These are phyloP conservation scores for Penicillium fuscoglaucum DNA, from an alignment of 2,329 filamentous ascomycete genomes.

Conservation along the genomic window DNA sequence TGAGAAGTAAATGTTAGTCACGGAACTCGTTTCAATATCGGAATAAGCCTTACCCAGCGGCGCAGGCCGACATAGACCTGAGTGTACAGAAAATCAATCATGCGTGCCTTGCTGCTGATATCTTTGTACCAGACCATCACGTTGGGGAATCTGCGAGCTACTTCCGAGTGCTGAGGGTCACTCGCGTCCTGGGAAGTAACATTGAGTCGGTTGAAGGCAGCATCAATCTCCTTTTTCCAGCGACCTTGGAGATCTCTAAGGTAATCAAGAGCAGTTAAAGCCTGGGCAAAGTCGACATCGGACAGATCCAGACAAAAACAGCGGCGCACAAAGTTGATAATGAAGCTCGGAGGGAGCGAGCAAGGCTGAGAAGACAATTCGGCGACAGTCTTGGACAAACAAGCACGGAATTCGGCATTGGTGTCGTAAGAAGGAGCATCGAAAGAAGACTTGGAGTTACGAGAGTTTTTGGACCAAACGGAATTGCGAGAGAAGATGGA, in stretches of 20 bases:
- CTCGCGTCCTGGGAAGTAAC: constrained; percentile 52
- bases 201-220: constrained; percentile 55
- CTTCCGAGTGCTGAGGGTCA: constrained; percentile 45
- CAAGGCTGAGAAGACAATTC: constrained; percentile 60
- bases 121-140: constrained; percentile 57
- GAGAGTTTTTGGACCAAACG: constrained; percentile 27
- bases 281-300: constrained; percentile 65
- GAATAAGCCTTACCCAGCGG: constrained; percentile 56
- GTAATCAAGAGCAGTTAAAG: constrained; percentile 66
- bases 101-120: constrained; percentile 53
- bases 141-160: constrained; percentile 54
- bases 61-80: constrained; percentile 62
- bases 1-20: constrained; percentile 26
- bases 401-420: constrained; percentile 45
- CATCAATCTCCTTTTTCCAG: constrained; percentile 58
- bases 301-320: constrained; percentile 59
- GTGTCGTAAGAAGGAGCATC: constrained; percentile 29
- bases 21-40: background rate
- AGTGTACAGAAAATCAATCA: constrained; percentile 58
- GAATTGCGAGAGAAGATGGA: constrained; percentile 38
- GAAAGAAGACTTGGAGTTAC: constrained; percentile 26
- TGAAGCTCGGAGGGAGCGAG: constrained; percentile 62
- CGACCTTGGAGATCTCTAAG: constrained; percentile 63
- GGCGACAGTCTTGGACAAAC: constrained; percentile 54
- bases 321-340: constrained; percentile 61